These are phyloP conservation scores for Aspergillus ochraceoroseus DNA, from an alignment of 2,329 filamentous ascomycete species.

Conservation along the genomic window DNA sequence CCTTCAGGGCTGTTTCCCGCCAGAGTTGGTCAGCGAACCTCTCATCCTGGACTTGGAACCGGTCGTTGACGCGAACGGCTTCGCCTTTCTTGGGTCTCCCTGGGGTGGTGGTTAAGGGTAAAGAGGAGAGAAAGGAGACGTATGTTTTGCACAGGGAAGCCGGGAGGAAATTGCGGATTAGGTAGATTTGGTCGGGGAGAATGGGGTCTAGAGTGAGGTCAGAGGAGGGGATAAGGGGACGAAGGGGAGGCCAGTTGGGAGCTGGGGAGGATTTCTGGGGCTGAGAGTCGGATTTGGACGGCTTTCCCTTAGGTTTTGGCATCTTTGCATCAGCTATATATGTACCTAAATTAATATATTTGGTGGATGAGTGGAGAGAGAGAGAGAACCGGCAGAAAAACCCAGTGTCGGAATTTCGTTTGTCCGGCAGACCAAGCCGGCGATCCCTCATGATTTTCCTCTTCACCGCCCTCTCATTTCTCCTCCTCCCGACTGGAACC, in stretches of 20 bases:
- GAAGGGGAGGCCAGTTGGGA: slow-evolving; percentile 67
- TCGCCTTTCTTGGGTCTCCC: slow-evolving; percentile 73
- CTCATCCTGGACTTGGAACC: slow-evolving; percentile 75
- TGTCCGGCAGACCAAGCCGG: slow-evolving; percentile 1
- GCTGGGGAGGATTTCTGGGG: slow-evolving; percentile 15
- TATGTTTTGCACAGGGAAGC: slow-evolving; percentile 69
- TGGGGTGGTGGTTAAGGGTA: slow-evolving; percentile 73
- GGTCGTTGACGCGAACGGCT: slow-evolving; percentile 80
- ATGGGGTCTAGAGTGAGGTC: slow-evolving; percentile 58
- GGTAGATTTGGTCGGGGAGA: slow-evolving; percentile 63
- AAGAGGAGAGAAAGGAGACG: slow-evolving; percentile 63
- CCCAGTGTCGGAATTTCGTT: slow-evolving; percentile 7
- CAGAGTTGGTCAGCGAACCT: slow-evolving; percentile 71
- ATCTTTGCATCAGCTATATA: slow-evolving; percentile 14
- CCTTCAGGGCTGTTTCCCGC: slow-evolving; percentile 68
- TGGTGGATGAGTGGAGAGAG: too few species aligned
- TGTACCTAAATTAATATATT: too few species aligned
- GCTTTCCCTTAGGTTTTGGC: slow-evolving; percentile 24
- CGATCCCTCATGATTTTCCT: slow-evolving; percentile 8
- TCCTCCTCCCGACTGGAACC: slow-evolving; percentile 13
- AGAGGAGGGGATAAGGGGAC: slow-evolving; percentile 61
- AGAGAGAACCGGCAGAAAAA: slow-evolving; percentile 15
- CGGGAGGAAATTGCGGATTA: slow-evolving; percentile 70
- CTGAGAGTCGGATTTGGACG: slow-evolving; percentile 14
- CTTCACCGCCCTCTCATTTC: slow-evolving; percentile 18